These are phyloP conservation scores for Fraxinus latifolia DNA, from an alignment of 305 asterid genomes.

Conservation along the genomic window DNA sequence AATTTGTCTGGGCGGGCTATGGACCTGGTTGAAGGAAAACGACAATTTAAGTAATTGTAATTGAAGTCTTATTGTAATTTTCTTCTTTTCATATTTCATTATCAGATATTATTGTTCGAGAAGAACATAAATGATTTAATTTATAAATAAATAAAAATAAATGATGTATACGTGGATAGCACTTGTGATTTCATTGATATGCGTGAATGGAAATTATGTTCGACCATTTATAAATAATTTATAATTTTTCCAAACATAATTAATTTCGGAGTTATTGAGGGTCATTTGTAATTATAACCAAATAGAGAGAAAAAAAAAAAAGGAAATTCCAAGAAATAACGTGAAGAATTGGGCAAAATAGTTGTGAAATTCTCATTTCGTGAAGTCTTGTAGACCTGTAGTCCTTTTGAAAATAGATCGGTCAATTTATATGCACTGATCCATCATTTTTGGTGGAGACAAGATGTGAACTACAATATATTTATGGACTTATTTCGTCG, in stretches of 20 bases:
- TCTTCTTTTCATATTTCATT: neutral
- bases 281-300: neutral
- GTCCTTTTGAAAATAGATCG: neutral
- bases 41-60: neutral
- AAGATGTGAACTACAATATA: no score
- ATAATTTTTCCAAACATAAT: neutral
- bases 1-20: conserved; percentile 1
- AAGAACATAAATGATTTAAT: neutral
- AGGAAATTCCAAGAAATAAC: neutral
- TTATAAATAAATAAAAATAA: neutral
- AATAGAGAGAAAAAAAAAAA: no score
- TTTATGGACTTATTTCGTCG: neutral
- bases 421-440: neutral
- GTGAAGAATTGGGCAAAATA: neutral
- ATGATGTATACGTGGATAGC: no score
- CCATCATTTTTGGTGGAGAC: neutral
- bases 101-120: neutral
- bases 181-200: neutral
- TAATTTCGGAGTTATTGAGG: neutral
- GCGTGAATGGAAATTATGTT: no score
- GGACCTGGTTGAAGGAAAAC: conserved; percentile 13
- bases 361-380: neutral
- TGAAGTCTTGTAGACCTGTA: neutral
- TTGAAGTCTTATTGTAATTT: neutral
- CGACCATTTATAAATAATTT: neutral